Evolutionary conservation across 2,329 filamentous ascomycete genomes (phyloP).

Genomic region (Gliomastix tumulicola): DNA sequence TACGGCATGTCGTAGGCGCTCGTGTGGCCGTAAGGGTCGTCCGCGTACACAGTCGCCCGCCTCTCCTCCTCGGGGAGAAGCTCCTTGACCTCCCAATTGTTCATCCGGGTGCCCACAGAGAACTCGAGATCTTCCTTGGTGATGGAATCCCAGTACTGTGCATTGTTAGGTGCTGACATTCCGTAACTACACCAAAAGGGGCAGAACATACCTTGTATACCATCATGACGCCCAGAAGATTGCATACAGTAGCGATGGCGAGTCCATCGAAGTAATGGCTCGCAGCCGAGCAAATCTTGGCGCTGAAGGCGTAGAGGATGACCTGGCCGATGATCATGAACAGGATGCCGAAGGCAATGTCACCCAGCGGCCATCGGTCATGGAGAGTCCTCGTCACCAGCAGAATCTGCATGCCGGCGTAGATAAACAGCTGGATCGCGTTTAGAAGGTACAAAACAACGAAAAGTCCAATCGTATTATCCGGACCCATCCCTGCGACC

Average conservation of each 20-base stretch:
- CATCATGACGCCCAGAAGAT: conserved; percentile 97
- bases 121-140: conserved; percentile 98
- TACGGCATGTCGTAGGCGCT: conserved; percentile 46
- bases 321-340: conserved; percentile 93
- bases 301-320: conserved; percentile 83
- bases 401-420: conserved; percentile 80
- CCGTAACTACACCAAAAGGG: neutral
- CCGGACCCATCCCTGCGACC: conserved; percentile 79
- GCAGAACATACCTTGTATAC: conserved; percentile 73
- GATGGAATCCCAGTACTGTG: conserved; percentile 96
- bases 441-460: conserved; percentile 89
- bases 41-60: conserved; percentile 63
- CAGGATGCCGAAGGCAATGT: conserved; percentile 83
- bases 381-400: conserved; percentile 85
- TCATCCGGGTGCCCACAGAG: conserved; percentile 87
- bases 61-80: conserved; percentile 75
- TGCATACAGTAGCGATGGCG: conserved; percentile 91
- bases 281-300: conserved; percentile 73
- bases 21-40: conserved; percentile 56
- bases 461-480: conserved; percentile 83
- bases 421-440: conserved; percentile 77
- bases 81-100: conserved; percentile 99
- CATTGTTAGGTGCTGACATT: conserved; percentile 6
- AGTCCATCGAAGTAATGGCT: conserved; percentile 92
- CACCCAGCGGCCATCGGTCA: conserved; percentile 90